phyloP scores from a whole-genome alignment of 345 rosid species.

The Eucalyptus brandiana region DNA sequence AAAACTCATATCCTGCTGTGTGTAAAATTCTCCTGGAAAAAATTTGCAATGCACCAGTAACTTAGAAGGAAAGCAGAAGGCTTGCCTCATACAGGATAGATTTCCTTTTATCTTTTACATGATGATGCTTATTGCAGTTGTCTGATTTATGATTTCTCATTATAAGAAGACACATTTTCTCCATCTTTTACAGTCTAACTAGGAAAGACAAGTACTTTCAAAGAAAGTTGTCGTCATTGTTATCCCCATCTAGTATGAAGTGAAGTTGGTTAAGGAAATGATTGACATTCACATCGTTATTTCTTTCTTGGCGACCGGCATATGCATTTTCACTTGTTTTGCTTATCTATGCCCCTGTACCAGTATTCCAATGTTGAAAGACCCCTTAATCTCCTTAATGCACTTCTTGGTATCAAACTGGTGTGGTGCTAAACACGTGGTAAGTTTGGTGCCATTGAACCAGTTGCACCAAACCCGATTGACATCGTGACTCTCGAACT shows the following conservation, averaged over 20 bases:
- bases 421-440: not conserved
- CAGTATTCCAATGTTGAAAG: not conserved
- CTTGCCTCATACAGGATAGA: not conserved
- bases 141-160: not conserved
- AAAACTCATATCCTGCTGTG: not conserved
- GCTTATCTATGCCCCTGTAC: not conserved
- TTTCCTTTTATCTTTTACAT: not conserved
- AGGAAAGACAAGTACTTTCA: not conserved
- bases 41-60: not conserved
- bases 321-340: not conserved
- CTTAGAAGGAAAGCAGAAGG: not conserved
- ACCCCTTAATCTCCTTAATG: not conserved
- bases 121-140: not conserved
- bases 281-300: not conserved
- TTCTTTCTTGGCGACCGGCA: accelerated
- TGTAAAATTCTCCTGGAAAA: not conserved
- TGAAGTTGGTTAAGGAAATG: not conserved
- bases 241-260: not conserved
- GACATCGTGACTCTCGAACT: not conserved
- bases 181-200: not conserved
- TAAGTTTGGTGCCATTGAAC: not conserved
- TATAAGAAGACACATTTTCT: not conserved
- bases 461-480: not conserved
- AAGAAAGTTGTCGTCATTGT: not conserved
- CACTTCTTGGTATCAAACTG: not conserved